Percentiles rank a stretch among this genome's conserved stretches.
Evolutionary conservation across 2,329 filamentous ascomycete genomes (phyloP).

Genomic region (Ophiostoma sp.): DNA sequence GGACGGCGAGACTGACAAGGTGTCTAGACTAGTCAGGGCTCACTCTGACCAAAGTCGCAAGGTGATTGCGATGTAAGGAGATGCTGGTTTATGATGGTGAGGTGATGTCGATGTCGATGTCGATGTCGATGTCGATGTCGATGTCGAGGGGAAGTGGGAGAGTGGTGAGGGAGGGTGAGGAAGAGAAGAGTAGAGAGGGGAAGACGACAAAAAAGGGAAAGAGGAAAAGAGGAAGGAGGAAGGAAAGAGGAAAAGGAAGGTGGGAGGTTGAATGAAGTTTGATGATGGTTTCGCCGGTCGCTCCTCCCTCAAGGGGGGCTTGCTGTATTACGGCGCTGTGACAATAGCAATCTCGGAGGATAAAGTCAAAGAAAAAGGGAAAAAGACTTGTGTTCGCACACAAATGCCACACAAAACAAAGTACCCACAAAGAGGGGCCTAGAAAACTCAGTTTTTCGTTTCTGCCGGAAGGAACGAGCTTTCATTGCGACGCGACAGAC

Average conservation of each 20-base stretch:
- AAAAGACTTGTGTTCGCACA: not conserved
- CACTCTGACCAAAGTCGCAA: not conserved
- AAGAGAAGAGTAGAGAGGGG: not conserved
- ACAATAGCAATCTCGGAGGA: no score
- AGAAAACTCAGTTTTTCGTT: not conserved
- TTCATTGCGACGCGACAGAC: not conserved
- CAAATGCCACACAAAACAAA: not conserved
- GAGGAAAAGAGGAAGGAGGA: not conserved
- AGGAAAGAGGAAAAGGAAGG: not conserved
- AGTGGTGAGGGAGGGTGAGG: not conserved
- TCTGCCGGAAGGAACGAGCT: not conserved
- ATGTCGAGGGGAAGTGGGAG: not conserved
- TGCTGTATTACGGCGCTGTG: no score
- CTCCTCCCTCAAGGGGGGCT: slow-evolving; percentile 1
- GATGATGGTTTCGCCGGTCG: slow-evolving; percentile 4
- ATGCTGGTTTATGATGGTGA: not conserved
- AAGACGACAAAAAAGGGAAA: not conserved
- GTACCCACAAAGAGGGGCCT: slow-evolving; percentile 4
- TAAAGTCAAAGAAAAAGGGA: not conserved
- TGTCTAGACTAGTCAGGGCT: not conserved
- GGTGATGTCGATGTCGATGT: not conserved
- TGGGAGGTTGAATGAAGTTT: slow-evolving; percentile 8
- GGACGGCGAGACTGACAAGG: not conserved
- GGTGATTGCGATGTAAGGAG: not conserved
- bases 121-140: no score